phyloP scores from a whole-genome alignment of 2,329 filamentous ascomycete species.

The Claviceps africana region DNA sequence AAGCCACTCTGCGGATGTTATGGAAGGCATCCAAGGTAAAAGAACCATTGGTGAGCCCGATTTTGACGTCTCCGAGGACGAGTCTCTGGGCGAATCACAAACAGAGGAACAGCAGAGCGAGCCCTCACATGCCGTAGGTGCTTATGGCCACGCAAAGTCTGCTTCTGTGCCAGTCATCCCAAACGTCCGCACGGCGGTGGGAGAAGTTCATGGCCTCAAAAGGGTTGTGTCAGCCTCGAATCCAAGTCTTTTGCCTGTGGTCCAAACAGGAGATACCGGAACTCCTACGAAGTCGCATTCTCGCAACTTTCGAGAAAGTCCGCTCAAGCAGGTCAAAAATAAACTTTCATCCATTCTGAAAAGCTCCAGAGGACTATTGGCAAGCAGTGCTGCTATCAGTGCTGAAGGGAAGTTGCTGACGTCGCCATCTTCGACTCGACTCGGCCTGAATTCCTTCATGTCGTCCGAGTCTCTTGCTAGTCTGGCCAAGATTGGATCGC shows the following conservation, averaged over 20 bases:
- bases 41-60: conserved; percentile 33
- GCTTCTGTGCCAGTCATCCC: conserved; percentile 44
- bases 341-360: conserved; percentile 85
- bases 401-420: conserved; percentile 47
- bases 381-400: conserved; percentile 54
- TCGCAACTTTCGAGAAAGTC: conserved; percentile 52
- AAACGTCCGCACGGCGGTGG: conserved; percentile 8
- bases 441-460: conserved; percentile 28
- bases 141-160: neutral
- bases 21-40: conserved; percentile 41
- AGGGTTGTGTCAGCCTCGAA: conserved; percentile 51
- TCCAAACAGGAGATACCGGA: conserved; percentile 26
- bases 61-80: conserved; percentile 7
- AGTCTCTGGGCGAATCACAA: neutral
- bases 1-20: conserved; percentile 46
- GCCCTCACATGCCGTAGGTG: conserved; percentile 4
- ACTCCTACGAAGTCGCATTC: conserved; percentile 43
- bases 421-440: conserved; percentile 36
- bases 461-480: conserved; percentile 35
- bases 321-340: conserved; percentile 81
- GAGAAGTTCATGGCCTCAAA: conserved; percentile 26
- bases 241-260: conserved; percentile 34
- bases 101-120: neutral
- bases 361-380: conserved; percentile 73
- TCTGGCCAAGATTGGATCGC: conserved; percentile 11